A percentile compares a stretch with the other conserved stretches of the same genome.
Evolutionary conservation across 805 yeast species (phyloP).

Genomic region (Lipomyces starkeyi): DNA sequence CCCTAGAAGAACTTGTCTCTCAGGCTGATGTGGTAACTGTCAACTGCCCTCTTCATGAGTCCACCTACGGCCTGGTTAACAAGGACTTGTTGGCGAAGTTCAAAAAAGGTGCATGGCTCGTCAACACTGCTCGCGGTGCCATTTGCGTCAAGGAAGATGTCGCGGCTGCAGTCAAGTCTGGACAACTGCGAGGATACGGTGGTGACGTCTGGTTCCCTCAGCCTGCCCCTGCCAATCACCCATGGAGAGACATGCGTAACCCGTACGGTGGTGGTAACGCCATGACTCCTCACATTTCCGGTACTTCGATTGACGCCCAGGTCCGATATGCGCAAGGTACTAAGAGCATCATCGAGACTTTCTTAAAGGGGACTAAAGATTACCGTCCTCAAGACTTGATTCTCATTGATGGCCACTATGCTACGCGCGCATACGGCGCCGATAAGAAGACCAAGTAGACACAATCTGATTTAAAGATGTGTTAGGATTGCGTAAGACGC

Average conservation of each 20-base stretch:
- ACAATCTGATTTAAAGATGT: not conserved
- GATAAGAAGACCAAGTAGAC: conserved; percentile 22
- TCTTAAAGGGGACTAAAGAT: conserved; percentile 64
- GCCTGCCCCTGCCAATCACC: conserved; percentile 78
- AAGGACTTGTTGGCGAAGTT: conserved; percentile 67
- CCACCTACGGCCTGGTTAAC: conserved; percentile 70
- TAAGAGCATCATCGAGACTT: conserved; percentile 65
- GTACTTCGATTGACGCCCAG: conserved; percentile 83
- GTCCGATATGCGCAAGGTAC: conserved; percentile 73
- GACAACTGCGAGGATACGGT: conserved; percentile 78
- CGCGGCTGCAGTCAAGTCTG: conserved; percentile 71
- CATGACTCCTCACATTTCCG: conserved; percentile 83
- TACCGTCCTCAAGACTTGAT: conserved; percentile 80
- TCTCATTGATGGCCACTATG: conserved; percentile 72
- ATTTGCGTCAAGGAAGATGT: conserved; percentile 75
- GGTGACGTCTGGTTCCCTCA: conserved; percentile 89
- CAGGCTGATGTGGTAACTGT: conserved; percentile 76
- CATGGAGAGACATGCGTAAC: conserved; percentile 75
- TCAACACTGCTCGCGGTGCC: conserved; percentile 84
- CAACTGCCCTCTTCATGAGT: conserved; percentile 77
- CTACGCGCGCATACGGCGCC: conserved; percentile 72
- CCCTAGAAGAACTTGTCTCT: conserved; percentile 62
- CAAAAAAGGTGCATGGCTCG: conserved; percentile 75
- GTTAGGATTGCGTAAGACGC: not conserved
- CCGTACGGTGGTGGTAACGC: conserved; percentile 77